Base-by-base conservation (phyloP, 495 filamentous ascomycete genomes). In the Thermothielavioides terrestris region DNA sequence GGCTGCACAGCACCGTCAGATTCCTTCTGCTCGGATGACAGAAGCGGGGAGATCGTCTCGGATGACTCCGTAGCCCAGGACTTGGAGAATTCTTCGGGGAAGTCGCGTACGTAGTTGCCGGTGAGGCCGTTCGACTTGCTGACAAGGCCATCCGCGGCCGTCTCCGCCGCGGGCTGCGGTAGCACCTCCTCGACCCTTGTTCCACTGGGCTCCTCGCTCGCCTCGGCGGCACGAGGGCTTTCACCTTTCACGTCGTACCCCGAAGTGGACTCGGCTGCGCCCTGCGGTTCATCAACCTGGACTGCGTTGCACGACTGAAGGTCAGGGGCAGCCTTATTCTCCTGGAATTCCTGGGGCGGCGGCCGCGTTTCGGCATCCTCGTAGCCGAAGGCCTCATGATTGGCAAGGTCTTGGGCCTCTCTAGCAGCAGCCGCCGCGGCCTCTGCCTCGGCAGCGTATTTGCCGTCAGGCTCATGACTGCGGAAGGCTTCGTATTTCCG, bases 31-130 rank as follows among this genome's bases (percentile, higher is more conserved):
- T 63, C 57, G 1, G 48, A 38, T 9, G 58, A 58, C 11, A 53
- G 48, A 1, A 61, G 49, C 3, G 56, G 25, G 1, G 56, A 45
- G 10, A 38, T 41, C 12, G 51, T 4, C 8, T 44, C 36, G 14
- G 55, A 49, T 20, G 42, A 37, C 37, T 47, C 45, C 12, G 42
- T 23, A 31, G 52, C 50, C 71, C 69, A 73, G n/a, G 61, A 54
- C 6, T 51, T 52, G 15, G 68, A 56, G 43, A 71, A 71, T 3
- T 75, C 72, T 38, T 72, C 69, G 0, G 72, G 68, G 40, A 74
- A 74, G 55, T 75, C 70, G 12, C 65, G 67, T 10, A 64, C 62
- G 52, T 64, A 71, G 42, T 69, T 72, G 3, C 71, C 73, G 18
- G 66, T 70, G 28, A 77, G 49, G 14, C 17, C 20, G 6, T 26